These are phyloP conservation scores for Zelopaecilomyces penicillatus DNA, from an alignment of 2,329 filamentous ascomycete species.

Conservation along the genomic window DNA sequence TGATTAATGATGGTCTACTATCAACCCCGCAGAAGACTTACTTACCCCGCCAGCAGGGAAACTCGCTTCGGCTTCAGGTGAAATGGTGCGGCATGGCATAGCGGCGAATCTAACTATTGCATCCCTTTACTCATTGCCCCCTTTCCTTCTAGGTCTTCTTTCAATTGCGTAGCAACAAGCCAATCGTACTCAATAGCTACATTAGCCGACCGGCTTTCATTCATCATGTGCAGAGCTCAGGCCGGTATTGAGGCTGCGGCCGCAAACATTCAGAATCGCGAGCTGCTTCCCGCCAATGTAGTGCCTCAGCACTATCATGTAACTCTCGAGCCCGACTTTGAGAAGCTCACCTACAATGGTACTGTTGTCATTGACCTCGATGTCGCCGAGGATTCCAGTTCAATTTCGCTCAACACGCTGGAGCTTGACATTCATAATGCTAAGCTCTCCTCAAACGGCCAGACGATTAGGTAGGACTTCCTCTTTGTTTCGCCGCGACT, in stretches of 20 bases:
- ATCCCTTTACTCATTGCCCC: not conserved
- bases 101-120: too few relatives aligned
- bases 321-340: constrained; percentile 83
- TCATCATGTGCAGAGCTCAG: constrained; percentile 9
- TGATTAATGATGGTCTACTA: too few relatives aligned
- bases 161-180: not conserved
- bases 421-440: constrained; percentile 76
- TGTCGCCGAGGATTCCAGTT: constrained; percentile 73
- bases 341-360: constrained; percentile 80
- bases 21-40: too few relatives aligned
- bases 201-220: not conserved
- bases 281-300: constrained; percentile 86
- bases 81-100: too few relatives aligned
- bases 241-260: constrained; percentile 10
- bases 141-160: not conserved
- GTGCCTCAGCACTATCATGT: constrained; percentile 88
- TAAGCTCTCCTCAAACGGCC: constrained; percentile 35
- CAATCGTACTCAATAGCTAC: not conserved
- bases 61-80: too few relatives aligned
- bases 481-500: not conserved
- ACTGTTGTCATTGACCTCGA: constrained; percentile 80
- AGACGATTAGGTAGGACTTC: constrained; percentile 34
- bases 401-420: constrained; percentile 78
- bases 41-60: too few relatives aligned
- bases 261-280: constrained; percentile 38